Base-by-base conservation (phyloP, 2,329 filamentous ascomycete species). In the Didymella arachidicola region DNA sequence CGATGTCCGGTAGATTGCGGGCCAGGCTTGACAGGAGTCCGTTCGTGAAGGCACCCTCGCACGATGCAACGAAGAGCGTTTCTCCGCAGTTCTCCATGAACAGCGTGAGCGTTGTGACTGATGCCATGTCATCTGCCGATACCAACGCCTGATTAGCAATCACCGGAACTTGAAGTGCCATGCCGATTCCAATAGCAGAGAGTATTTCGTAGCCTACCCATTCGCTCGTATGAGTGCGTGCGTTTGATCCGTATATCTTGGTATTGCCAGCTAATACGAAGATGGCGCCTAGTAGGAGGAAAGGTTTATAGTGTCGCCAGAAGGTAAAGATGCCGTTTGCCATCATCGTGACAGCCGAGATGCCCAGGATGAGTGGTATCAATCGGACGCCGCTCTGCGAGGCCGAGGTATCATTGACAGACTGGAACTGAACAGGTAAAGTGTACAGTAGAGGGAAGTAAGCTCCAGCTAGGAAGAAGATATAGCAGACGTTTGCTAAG, bases 171-270 rank as follows among this genome's bases (percentile, higher is more conserved):
- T 81, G 79, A n/a, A 80, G 69, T 25, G 66, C 67, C 8, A 78
- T 62, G 4, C 82, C 82, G 12, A 79, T 67, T 3, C 81, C 79
- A 3, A 78, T 68, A 19, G 81, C 82, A 4, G 76, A 57, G 2
- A 84, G 59, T 4, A 80, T 71, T 53, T 84, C 80, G 65, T 79
- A 84, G 8, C 81, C 82, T 22, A 83, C 78, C 81, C 81, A 83
- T 30, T 75, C 69, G 2, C 63, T 70, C 0, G 71, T 69, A 0
- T 75, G 62, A 3, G 80, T 79, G 34, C 66, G 62, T 1, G 77
- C 65, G 18, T 75, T 68, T 2, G 81, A 72, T 0, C 80, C 51
- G 74, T 80, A 69, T 3, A 72, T 70, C 25, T 44, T 63, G 2
- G 52, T 8, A 19, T 67, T 59, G 2, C 72, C 72, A 3, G 59